Conservation (phyloP, 306 rosid genomes). For the Bauhinia variegata region DNA sequence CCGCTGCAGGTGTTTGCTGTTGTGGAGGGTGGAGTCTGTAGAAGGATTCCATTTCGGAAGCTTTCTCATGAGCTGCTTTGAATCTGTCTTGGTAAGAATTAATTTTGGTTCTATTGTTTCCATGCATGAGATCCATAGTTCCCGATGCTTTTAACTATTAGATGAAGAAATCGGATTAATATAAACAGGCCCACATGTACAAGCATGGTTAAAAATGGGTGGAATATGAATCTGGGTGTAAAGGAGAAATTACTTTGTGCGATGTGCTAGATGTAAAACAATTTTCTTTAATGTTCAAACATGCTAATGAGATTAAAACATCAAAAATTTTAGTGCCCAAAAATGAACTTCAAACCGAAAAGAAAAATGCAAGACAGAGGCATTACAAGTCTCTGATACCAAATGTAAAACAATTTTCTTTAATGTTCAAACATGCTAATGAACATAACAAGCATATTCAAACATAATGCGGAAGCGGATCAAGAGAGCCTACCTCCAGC, state of each 20-base stretch:
- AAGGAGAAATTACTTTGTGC: not conserved
- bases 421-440: no score
- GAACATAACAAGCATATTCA: no score
- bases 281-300: no score
- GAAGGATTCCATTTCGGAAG: constrained; percentile 19
- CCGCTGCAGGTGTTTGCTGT: constrained; percentile 47
- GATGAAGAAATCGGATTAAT: not conserved
- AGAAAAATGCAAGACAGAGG: no score
- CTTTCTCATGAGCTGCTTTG: constrained; percentile 36
- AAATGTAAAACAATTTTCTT: no score
- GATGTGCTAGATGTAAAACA: no score
- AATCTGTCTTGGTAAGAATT: constrained; percentile 37
- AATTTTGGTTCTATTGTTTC: constrained; percentile 43
- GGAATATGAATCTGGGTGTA: not conserved
- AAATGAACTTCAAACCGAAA: no score
- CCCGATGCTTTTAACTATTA: constrained; percentile 37
- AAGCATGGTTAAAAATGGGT: not conserved
- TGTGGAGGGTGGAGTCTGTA: constrained; percentile 34
- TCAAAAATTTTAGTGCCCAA: no score
- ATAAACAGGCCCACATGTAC: not conserved
- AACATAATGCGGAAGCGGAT: no score
- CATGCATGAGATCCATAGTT: constrained; percentile 49
- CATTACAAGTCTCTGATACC: no score
- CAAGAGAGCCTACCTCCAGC: no score
- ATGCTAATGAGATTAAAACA: no score